Conservation (phyloP, 2,329 filamentous ascomycete genomes). For the Parasarocladium wereldwijsianum region DNA sequence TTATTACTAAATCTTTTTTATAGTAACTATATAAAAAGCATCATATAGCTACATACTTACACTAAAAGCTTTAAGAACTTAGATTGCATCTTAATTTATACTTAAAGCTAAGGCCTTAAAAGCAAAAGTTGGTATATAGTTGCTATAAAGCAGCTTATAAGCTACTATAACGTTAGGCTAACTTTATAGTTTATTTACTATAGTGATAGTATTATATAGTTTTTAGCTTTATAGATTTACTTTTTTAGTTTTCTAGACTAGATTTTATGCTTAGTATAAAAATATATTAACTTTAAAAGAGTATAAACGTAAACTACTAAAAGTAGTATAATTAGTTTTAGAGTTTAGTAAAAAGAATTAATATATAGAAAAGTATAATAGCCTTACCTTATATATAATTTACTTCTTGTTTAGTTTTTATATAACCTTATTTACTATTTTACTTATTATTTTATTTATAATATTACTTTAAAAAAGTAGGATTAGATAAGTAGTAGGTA, state of each 20-base stretch:
- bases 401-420: too few species aligned
- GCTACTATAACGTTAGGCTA: neutral
- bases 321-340: too few species aligned
- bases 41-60: neutral
- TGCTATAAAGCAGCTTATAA: neutral
- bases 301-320: conserved; percentile 1
- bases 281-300: neutral
- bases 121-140: neutral
- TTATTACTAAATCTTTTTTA: neutral
- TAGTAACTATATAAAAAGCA: neutral
- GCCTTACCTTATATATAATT: neutral
- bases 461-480: neutral
- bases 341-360: too few species aligned
- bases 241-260: too few species aligned
- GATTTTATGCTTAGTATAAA: neutral
- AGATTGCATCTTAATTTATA: neutral
- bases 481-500: neutral
- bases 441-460: too few species aligned
- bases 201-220: neutral
- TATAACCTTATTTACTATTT: too few species aligned
- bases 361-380: neutral
- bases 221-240: too few species aligned
- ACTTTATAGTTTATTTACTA: neutral
- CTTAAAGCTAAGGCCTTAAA: neutral
- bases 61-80: neutral